These are phyloP conservation scores for Arbutus unedo DNA, from an alignment of 148 eudicot genomes.

Conservation along the genomic window DNA sequence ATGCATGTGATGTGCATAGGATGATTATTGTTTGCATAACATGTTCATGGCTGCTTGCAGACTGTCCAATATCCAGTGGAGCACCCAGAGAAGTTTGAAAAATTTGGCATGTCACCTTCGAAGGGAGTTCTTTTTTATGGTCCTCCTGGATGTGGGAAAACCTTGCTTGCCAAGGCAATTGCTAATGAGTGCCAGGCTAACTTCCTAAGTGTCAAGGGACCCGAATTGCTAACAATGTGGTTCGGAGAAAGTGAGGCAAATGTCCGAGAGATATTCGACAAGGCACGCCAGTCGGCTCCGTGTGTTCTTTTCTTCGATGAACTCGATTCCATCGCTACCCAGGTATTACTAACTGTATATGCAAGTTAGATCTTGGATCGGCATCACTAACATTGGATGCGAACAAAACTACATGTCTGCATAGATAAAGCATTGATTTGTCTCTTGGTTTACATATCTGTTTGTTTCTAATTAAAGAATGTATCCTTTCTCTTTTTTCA, in stretches of 20 bases:
- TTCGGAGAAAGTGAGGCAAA: constrained; percentile 1
- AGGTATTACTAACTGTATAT: background rate
- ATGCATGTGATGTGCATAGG: too few relatives aligned
- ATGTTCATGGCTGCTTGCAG: background rate
- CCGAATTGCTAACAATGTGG: constrained; percentile 1
- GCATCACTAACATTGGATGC: background rate
- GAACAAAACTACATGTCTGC: background rate
- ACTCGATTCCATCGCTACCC: background rate
- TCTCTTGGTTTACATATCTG: background rate
- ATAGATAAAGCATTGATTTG: background rate
- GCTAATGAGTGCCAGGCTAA: constrained; percentile 12
- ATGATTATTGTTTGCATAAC: background rate
- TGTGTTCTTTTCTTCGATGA: constrained; percentile 5
- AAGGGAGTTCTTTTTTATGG: constrained; percentile 9
- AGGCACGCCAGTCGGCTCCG: constrained; percentile 8
- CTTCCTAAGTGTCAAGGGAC: constrained; percentile 3
- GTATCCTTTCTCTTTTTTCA: background rate
- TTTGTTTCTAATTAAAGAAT: background rate
- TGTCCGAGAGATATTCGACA: constrained; percentile 3
- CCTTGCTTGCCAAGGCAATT: constrained; percentile 10
- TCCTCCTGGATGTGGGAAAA: constrained; percentile 8
- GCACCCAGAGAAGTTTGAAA: constrained; percentile 4
- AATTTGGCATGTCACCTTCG: constrained; percentile 4
- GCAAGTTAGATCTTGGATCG: background rate
- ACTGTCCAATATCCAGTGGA: constrained; percentile 11